Evolutionary conservation across 2,329 filamentous ascomycete genomes (phyloP), one percentile per base, ranked within the genome.

Genomic region (Fusarium subtropicale): DNA sequence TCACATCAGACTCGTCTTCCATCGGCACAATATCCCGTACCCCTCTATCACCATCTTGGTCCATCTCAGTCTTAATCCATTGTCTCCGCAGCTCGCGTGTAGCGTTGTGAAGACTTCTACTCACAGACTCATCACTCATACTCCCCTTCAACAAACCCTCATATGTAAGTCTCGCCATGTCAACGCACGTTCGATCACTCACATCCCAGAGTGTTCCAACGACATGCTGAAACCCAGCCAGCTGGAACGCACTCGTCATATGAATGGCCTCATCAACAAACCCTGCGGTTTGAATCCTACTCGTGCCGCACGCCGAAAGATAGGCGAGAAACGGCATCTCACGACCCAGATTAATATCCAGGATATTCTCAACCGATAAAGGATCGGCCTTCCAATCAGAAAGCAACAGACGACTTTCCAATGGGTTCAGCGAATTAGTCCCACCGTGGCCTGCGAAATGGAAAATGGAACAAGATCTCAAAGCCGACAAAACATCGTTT

Each of bases 371-470:
- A 4, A 34, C 45, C 30, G 20, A 31, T 3, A 42, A 13, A 2
- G n/a, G 30, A 22, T 47, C 13, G 10, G 12, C 4, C 30, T 33
- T 18, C 18, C 28, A 33, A 7, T 47, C 45, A 2, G n/a, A n/a
- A 3, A 34, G 30, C 13, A 31, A 7, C 3, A 33, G 45, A 16
- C 11, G 12, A 24, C n/a, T 47, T 15, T 24, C 9, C n/a, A 24
- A 18, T 1, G 30, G 45, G 13, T 47, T 30, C 4, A 10, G 6
- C 13, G 44, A 26, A 31, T 22, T 9, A 2, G 45, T 31, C 13
- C 45, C 30, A 5, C 45, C 45, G 10, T 47, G 30, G 9, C 30
- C 45, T 18, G 45, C 45, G 33, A 47, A 47, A 20, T 47, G 30
- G 16, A 47, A 47, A 5, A 47, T 20, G 11, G 16, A 15, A 20